Conservation (phyloP, 73 alveolate genomes). For the Paramecium biaurelia region DNA sequence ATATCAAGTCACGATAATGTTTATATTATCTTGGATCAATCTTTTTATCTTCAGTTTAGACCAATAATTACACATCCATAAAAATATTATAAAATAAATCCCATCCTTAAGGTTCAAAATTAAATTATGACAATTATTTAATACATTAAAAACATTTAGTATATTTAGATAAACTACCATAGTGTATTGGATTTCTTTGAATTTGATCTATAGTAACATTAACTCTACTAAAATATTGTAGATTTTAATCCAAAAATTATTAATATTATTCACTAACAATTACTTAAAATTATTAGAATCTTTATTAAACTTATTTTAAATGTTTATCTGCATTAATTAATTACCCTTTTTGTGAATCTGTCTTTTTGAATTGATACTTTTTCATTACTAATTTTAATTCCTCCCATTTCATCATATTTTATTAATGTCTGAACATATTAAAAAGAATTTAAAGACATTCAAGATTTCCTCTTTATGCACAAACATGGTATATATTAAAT, state of each 20-base stretch:
- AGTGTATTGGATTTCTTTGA: conserved; percentile 72
- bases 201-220: conserved; percentile 62
- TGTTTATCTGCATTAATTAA: conserved; percentile 75
- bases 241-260: conserved; percentile 53
- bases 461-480: conserved; percentile 46
- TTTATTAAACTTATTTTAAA: conserved; percentile 64
- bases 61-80: conserved; percentile 69
- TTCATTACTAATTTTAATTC: conserved; percentile 33
- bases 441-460: conserved; percentile 33
- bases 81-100: conserved; percentile 65
- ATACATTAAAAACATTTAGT: conserved; percentile 71
- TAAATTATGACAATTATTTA: conserved; percentile 47
- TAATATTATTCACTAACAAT: conserved; percentile 59
- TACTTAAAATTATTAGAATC: conserved; percentile 67
- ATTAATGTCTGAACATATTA: neutral
- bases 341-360: conserved; percentile 77
- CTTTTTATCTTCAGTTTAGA: conserved; percentile 61
- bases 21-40: conserved; percentile 76
- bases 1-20: neutral
- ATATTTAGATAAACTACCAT: conserved; percentile 74
- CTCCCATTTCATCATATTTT: neutral
- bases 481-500: conserved; percentile 47
- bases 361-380: conserved; percentile 70
- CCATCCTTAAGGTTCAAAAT: conserved; percentile 62
- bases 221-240: conserved; percentile 10